These are phyloP conservation scores for Cladosporium sp. DNA, from an alignment of 2,329 filamentous ascomycete genomes.

Conservation along the genomic window DNA sequence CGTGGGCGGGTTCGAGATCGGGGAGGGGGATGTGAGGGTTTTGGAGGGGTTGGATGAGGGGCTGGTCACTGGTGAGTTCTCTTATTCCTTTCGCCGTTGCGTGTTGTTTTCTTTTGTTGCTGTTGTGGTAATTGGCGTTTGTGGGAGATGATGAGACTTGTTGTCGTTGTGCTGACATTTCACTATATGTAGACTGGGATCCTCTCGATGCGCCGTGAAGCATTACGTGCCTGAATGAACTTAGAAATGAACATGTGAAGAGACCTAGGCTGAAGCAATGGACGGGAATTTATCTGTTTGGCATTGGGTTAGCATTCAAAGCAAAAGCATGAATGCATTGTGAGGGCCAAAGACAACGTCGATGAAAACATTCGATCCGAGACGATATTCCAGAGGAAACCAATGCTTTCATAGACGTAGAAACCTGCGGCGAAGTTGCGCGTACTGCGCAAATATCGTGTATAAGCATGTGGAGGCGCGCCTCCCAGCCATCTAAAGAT, in stretches of 20 bases:
- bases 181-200: constrained; percentile 35
- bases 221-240: background rate
- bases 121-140: too few relatives aligned
- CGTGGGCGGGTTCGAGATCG: constrained; percentile 62
- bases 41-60: constrained; percentile 70
- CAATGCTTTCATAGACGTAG: too few relatives aligned
- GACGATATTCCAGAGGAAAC: background rate
- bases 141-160: background rate
- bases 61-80: constrained; percentile 67
- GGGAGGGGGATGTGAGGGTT: constrained; percentile 59
- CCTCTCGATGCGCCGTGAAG: constrained; percentile 32
- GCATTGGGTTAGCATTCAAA: background rate
- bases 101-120: too few relatives aligned
- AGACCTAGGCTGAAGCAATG: background rate
- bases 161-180: background rate
- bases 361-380: background rate
- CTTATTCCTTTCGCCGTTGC: background rate
- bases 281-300: background rate
- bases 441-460: background rate
- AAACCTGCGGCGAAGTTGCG: too few relatives aligned
- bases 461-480: background rate
- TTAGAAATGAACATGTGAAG: background rate
- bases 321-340: too few relatives aligned
- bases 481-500: background rate
- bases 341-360: background rate